A percentile compares a stretch with the other conserved stretches of the same genome.
Conservation (phyloP, 2,329 filamentous ascomycete species). For the Trichoderma afroharzianum region DNA sequence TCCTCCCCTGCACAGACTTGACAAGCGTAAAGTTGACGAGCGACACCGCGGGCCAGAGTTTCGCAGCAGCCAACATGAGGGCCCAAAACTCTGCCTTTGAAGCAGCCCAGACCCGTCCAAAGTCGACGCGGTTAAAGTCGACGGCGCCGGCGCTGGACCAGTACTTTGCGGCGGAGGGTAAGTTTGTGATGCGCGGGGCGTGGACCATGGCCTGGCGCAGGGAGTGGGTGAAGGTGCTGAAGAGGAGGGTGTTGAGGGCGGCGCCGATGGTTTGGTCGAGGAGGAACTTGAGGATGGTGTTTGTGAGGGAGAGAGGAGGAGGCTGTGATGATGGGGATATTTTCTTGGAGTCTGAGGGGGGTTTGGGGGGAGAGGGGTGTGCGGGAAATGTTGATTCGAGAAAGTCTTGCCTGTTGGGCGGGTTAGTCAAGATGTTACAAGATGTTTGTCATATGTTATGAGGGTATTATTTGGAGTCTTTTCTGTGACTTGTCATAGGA, state of each 20-base stretch:
- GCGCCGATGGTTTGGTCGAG: conserved; percentile 69
- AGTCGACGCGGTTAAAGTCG: conserved; percentile 45
- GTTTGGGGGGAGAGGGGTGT: conserved; percentile 37
- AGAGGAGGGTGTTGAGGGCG: conserved; percentile 61
- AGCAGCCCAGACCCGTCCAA: conserved; percentile 40
- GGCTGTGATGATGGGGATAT: neutral
- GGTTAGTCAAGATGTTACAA: conserved; percentile 14
- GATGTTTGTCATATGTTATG: neutral
- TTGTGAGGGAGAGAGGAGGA: conserved; percentile 50
- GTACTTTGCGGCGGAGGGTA: conserved; percentile 34
- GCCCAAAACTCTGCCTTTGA: conserved; percentile 57
- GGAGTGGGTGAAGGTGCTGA: conserved; percentile 57
- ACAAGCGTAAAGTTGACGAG: conserved; percentile 65
- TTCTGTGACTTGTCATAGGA: neutral
- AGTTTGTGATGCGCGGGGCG: conserved; percentile 35
- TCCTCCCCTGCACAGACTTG: conserved; percentile 66
- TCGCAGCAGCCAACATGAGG: conserved; percentile 64
- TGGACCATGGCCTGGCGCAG: conserved; percentile 48
- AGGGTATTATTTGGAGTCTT: neutral
- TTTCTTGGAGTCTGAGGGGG: neutral
- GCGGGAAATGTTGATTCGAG: conserved; percentile 74
- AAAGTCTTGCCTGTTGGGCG: conserved; percentile 60
- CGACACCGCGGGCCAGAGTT: conserved; percentile 68
- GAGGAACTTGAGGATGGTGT: conserved; percentile 63
- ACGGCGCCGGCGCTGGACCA: conserved; percentile 40